Base-by-base conservation (phyloP, 768 basidiomycete species). In the Imleria badia region DNA sequence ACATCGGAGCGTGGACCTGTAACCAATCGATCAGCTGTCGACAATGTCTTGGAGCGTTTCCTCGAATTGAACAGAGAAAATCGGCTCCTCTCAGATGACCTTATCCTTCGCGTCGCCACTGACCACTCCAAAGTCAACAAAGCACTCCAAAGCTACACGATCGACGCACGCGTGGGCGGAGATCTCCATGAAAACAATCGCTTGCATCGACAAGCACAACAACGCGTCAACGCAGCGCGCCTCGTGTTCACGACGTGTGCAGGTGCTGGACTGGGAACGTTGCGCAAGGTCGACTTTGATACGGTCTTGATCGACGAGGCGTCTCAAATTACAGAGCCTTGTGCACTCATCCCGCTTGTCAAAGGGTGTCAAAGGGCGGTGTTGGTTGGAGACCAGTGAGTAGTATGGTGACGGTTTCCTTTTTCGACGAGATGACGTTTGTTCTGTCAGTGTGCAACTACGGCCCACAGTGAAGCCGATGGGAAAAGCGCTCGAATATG, bases 331-430 rank as follows among this genome's bases (percentile, higher is more conserved):
- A 86, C 84, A 0, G 86, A 88, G 58, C 82, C 85, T 3, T 78
- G 77, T 46, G 79, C 85, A 0, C 72, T 87, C 34, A 86, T 87
- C 31, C 85, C 86, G 1, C 72, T 88, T 5, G 83, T 86, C 11
- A 87, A 87, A 62, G 85, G 84, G 3, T 78, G 81, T 41, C 67
- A 70, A 45, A 71, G 77, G 45, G 85, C 81, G 0, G 77, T 87
- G 6, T 70, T 88, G 13, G 86, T 87, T 5, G 86, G 86, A 11
- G 85, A 87, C 60, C 86, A 87, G 86, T 88, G 60, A 72, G 83
- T 73, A 15, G 20, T 20, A 43, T 26, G 15, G 17, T 22, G 8
- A 9, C 13, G 17, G 1, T 1, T 47, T 33, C 5, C 13, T 19
- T 17, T 41, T 23, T 33, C 11, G 20, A 29, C 8, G 8, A 12